Percentiles rank a stretch among this genome's conserved stretches.
These are phyloP conservation scores for Limnanthes douglasii DNA, from an alignment of 345 rosid genomes.

Conservation along the genomic window DNA sequence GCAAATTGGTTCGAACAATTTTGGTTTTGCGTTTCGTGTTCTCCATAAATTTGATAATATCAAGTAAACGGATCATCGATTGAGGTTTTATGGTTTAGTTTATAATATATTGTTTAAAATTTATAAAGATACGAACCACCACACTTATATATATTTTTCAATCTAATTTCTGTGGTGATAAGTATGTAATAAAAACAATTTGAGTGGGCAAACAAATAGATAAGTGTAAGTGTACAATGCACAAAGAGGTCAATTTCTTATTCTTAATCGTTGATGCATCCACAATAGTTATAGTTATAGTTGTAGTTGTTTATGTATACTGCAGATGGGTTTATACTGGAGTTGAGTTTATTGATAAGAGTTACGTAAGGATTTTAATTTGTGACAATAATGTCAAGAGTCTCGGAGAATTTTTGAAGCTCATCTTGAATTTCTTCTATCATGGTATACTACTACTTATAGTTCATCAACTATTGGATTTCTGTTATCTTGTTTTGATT, in stretches of 20 bases:
- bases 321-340: slow-evolving; percentile 89
- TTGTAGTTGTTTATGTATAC: slow-evolving; percentile 4
- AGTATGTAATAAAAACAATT: slow-evolving; percentile 90
- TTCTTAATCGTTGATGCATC: slow-evolving; percentile 2
- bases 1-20: slow-evolving; percentile 79
- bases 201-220: slow-evolving; percentile 81
- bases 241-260: slow-evolving; percentile 52
- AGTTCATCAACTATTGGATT: neutral
- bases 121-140: no score
- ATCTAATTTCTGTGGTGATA: slow-evolving; percentile 15
- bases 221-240: slow-evolving; percentile 73
- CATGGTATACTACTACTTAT: slow-evolving; percentile 55
- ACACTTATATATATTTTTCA: no score
- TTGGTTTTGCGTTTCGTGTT: slow-evolving; percentile 73
- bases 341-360: slow-evolving; percentile 81
- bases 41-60: slow-evolving; percentile 56
- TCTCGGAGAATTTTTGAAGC: slow-evolving; percentile 54
- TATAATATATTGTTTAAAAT: no score
- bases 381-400: slow-evolving; percentile 77
- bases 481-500: neutral
- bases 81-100: slow-evolving; percentile 5
- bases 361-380: slow-evolving; percentile 92
- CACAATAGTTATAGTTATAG: neutral
- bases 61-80: slow-evolving; percentile 25
- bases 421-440: slow-evolving; percentile 81